Conservation (phyloP, 2,329 filamentous ascomycete genomes). For the Sordariomycetes sp. region DNA sequence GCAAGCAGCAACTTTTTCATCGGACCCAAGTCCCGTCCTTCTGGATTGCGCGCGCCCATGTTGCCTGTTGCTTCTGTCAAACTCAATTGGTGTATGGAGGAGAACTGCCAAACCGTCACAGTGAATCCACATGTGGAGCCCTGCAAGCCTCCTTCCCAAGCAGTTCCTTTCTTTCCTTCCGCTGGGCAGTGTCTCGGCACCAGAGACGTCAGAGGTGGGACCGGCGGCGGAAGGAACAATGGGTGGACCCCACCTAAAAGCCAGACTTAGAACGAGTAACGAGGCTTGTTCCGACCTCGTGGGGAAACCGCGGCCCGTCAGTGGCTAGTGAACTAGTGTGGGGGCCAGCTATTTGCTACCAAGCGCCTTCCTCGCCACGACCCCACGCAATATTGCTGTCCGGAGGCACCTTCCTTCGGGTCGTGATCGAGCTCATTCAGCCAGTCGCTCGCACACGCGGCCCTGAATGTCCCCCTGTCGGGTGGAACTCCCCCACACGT, state of each 20-base stretch:
- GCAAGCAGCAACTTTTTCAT: too few species aligned
- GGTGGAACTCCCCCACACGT: not conserved
- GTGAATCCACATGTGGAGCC: too few species aligned
- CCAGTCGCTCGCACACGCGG: not conserved
- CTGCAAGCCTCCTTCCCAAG: not conserved
- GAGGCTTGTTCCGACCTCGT: constrained; percentile 5
- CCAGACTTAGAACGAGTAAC: not conserved
- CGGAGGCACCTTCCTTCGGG: not conserved
- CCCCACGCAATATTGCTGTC: not conserved
- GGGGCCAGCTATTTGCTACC: not conserved
- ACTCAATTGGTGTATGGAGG: too few species aligned
- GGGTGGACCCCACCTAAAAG: not conserved
- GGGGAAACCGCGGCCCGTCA: not conserved
- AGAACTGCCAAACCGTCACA: too few species aligned
- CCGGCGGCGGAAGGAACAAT: not conserved
- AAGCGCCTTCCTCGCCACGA: not conserved
- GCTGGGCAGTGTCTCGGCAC: not conserved
- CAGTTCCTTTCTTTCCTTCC: not conserved
- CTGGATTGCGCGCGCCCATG: too few species aligned
- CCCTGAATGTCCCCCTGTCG: not conserved
- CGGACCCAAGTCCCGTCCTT: too few species aligned
- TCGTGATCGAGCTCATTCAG: not conserved
- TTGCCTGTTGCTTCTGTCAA: too few species aligned
- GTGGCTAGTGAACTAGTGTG: not conserved
- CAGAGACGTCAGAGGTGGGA: not conserved